Evolutionary conservation across 306 rosid species (phyloP).

Genomic region (Purshia tridentata): DNA sequence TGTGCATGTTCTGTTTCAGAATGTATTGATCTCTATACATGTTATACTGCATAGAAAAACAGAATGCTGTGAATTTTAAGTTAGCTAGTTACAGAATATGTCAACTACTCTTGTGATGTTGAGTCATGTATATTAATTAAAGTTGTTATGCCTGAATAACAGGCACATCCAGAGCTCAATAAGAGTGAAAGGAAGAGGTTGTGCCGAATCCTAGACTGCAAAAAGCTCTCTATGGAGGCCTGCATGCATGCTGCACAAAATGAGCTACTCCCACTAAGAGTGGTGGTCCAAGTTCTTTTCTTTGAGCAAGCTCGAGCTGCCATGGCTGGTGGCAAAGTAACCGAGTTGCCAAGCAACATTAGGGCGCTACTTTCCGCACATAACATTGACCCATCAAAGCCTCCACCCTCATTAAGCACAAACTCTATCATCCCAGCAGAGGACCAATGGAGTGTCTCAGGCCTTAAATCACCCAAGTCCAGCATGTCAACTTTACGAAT

Average conservation of each 20-base stretch:
- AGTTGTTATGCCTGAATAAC: conserved; percentile 27
- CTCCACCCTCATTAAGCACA: conserved; percentile 60
- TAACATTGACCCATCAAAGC: conserved; percentile 74
- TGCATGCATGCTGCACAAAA: conserved; percentile 99
- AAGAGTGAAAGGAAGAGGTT: conserved; percentile 93
- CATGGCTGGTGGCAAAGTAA: conserved; percentile 66
- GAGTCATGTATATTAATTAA: conserved; percentile 16
- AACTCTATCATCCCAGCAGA: conserved; percentile 64
- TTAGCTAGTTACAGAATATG: neutral
- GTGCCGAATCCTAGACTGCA: conserved; percentile 88
- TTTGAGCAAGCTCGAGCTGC: conserved; percentile 93
- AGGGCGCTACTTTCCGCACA: conserved; percentile 77
- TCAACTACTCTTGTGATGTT: neutral
- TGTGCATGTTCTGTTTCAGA: conserved; percentile 6
- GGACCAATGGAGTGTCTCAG: conserved; percentile 88
- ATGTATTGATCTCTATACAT: neutral
- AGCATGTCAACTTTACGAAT: conserved; percentile 76
- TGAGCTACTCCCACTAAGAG: conserved; percentile 88
- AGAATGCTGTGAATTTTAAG: neutral
- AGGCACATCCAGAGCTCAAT: conserved; percentile 93
- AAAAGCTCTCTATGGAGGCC: conserved; percentile 89
- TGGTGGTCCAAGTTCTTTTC: conserved; percentile 97
- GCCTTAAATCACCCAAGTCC: conserved; percentile 78
- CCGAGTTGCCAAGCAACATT: conserved; percentile 77
- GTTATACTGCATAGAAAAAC: neutral